Percentiles rank a stretch among this genome's conserved stretches.
These are phyloP conservation scores for Diphasiastrum complanatum DNA, from an alignment of 83 land plant genomes.

Conservation along the genomic window DNA sequence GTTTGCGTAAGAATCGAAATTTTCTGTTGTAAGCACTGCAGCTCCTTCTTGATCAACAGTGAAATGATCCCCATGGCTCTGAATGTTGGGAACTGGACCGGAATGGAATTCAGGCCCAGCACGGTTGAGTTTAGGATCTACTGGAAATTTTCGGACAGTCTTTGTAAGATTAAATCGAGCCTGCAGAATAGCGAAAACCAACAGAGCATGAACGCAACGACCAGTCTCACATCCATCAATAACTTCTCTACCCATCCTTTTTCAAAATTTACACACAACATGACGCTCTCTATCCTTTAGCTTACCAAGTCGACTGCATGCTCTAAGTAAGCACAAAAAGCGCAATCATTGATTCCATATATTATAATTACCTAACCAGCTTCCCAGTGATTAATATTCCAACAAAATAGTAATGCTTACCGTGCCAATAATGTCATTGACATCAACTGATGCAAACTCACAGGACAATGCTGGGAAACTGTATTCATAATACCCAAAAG, in stretches of 20 bases:
- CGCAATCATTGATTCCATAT: too few species aligned
- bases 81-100: slow-evolving; percentile 48
- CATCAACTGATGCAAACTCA: slow-evolving; percentile 98
- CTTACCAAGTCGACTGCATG: too few species aligned
- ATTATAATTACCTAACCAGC: background rate
- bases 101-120: slow-evolving; percentile 80
- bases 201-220: slow-evolving; percentile 4
- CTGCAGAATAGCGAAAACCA: slow-evolving; percentile 48
- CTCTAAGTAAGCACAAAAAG: too few species aligned
- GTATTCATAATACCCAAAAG: slow-evolving; percentile 4
- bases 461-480: slow-evolving; percentile 91
- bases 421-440: slow-evolving; percentile 90
- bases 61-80: slow-evolving; percentile 67
- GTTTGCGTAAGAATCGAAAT: slow-evolving; percentile 58
- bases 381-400: background rate
- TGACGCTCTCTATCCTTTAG: too few species aligned
- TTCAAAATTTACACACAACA: too few species aligned
- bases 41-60: slow-evolving; percentile 63
- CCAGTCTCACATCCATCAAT: too few species aligned
- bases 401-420: slow-evolving; percentile 49
- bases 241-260: too few species aligned
- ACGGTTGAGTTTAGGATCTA: slow-evolving; percentile 58
- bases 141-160: slow-evolving; percentile 81
- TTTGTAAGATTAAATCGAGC: slow-evolving; percentile 92
- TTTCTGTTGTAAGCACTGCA: slow-evolving; percentile 36